A percentile compares a stretch with the other conserved stretches of the same genome.
These are phyloP conservation scores for Lachancea nothofagi DNA, from an alignment of 805 yeast genomes.

Conservation along the genomic window DNA sequence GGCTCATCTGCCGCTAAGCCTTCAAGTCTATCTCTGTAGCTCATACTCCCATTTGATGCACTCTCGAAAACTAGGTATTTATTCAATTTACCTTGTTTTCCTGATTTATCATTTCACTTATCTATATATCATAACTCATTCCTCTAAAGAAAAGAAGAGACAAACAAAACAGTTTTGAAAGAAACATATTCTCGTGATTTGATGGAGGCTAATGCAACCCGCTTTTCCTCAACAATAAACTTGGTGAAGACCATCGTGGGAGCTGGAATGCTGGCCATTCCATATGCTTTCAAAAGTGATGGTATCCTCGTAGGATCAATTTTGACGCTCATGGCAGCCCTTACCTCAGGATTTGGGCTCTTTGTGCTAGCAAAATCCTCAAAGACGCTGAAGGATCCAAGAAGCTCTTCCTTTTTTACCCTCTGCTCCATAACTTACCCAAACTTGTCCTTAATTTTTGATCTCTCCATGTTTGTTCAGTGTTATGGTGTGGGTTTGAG, in stretches of 20 bases:
- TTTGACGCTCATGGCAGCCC: conserved; percentile 55
- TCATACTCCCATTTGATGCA: too few relatives aligned
- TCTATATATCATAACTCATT: background rate
- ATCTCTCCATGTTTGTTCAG: conserved; percentile 66
- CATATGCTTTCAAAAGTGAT: conserved; percentile 62
- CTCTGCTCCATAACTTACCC: conserved; percentile 71
- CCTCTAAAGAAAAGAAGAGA: background rate
- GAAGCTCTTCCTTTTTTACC: conserved; percentile 62
- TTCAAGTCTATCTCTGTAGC: conserved; percentile 1
- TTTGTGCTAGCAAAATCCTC: conserved; percentile 58
- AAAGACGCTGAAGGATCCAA: conserved; percentile 47
- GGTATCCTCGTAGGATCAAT: conserved; percentile 54
- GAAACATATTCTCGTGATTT: background rate
- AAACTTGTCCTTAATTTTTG: conserved; percentile 61
- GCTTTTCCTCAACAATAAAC: conserved; percentile 56
- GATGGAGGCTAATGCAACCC: conserved; percentile 40
- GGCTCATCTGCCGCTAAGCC: background rate
- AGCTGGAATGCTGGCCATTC: conserved; percentile 69
- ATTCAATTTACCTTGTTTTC: too few relatives aligned
- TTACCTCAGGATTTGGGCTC: conserved; percentile 63
- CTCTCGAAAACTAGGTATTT: too few relatives aligned
- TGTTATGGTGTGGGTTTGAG: conserved; percentile 75
- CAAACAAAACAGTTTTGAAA: background rate
- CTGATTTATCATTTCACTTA: too few relatives aligned
- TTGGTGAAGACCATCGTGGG: conserved; percentile 75